Base-by-base conservation (phyloP, 1,139 yeast species). In the Geotrichum fermentans region DNA sequence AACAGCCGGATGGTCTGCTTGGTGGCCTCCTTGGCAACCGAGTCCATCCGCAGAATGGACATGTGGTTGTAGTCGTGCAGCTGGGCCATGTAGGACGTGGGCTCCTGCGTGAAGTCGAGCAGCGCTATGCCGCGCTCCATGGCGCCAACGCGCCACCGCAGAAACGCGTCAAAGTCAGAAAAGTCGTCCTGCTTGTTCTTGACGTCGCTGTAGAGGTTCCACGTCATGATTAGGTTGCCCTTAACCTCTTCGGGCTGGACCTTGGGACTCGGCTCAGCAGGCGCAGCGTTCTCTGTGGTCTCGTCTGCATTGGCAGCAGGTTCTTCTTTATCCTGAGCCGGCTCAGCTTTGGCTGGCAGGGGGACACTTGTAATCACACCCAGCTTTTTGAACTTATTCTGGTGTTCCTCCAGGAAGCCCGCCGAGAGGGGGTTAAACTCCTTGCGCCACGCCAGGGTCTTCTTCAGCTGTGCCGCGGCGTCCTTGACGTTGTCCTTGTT, bases 71-170 rank as follows among this genome's bases (percentile, higher is more conserved):
- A 89, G 65, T 89, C 96, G 64, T 89, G 96, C 33, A 88, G 77
- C 63, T 89, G 96, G 21, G 83, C 84, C 73, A 86, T 79, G 58
- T 76, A 78, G 58, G 74, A 67, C 59, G 79, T 77, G 6, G 68
- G 64, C 1, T 71, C 64, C 49, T 71, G 71, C 4, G 64, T 55
- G 55, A 84, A 83, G 57, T 85, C 82, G 39, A 86, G 61, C 49
- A 82, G 66, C 49, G 78, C 79, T 51, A 88, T 63, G 0, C 92
- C 79, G 56, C 80, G 78, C 67, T 89, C 97, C 96, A 88, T 89
- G 33, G 88, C 71, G 1, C 96, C 96, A 41, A 88, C 78, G 61
- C 97, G 73, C 87, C 95, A 89, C 55, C 96, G 71, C 55, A 87
- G 64, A 59, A 89, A 89, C 52, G 72, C 74, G 20, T 86, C 78